phyloP scores from a whole-genome alignment of 345 rosid genomes.

The Microcos paniculata region DNA sequence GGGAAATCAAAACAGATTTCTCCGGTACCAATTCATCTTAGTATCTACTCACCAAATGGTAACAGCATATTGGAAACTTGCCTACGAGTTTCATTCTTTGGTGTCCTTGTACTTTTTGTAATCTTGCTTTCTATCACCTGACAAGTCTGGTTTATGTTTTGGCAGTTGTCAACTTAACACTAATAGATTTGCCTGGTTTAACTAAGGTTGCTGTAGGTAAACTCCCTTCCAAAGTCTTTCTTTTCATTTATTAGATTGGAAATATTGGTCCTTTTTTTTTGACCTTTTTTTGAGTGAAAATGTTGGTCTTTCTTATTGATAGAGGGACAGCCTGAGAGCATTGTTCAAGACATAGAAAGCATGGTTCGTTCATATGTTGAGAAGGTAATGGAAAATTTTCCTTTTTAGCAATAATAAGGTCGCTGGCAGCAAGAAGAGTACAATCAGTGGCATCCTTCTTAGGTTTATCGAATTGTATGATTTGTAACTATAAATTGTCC shows the following conservation, averaged over 20 bases:
- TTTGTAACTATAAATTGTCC: not conserved
- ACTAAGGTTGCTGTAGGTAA: slow-evolving; percentile 96
- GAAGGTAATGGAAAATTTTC: slow-evolving; percentile 52
- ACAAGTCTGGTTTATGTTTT: slow-evolving; percentile 3
- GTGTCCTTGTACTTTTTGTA: not conserved
- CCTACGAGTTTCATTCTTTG: not conserved
- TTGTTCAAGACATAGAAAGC: slow-evolving; percentile 78
- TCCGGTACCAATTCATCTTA: slow-evolving; percentile 91
- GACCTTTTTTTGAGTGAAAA: too few relatives aligned
- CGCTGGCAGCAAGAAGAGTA: not conserved
- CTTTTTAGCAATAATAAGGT: not conserved
- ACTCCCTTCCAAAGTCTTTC: slow-evolving; percentile 3
- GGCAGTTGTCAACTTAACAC: slow-evolving; percentile 95
- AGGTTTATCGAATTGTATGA: not conserved
- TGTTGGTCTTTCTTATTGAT: not conserved
- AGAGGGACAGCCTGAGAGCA: slow-evolving; percentile 94
- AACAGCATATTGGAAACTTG: not conserved
- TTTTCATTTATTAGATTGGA: slow-evolving; percentile 2
- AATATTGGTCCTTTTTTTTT: too few relatives aligned
- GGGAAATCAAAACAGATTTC: slow-evolving; percentile 89
- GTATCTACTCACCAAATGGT: slow-evolving; percentile 93
- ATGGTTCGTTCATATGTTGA: slow-evolving; percentile 94
- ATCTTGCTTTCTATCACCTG: not conserved
- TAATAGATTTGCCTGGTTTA: slow-evolving; percentile 89
- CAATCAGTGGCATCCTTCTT: not conserved